Base-by-base conservation (phyloP, 2,329 filamentous ascomycete genomes). In the Fusarium musae region DNA sequence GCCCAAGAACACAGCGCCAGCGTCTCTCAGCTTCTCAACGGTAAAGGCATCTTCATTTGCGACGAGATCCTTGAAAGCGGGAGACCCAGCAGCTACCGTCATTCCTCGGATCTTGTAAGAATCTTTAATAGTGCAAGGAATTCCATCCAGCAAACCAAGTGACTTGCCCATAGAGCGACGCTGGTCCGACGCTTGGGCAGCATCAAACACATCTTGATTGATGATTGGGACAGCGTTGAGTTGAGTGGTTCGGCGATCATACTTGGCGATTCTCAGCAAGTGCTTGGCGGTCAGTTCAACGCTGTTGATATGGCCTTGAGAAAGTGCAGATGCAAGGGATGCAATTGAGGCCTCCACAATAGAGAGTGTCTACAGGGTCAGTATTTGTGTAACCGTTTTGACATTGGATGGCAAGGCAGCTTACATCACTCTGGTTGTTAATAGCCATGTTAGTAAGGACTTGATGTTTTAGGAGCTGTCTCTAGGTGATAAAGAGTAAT, bases 61-160 rank as follows among this genome's bases (percentile, higher is more conserved):
- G 5, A 86, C 72, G 0, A 91, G 75, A 12, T 85, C 75, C 37
- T 83, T 75, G 60, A 91, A 88, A 0, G 88, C 89, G 4, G 87
- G 86, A 0, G 88, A 90, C 2, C 88, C 89, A 57, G 83, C 80
- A 0, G 87, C 87, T 4, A 87, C 85, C 0, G 84, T 88, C 82
- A 90, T 84, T 3, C 86, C 86, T 30, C 83, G 82, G 34, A 87
- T 84, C 70, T 86, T 88, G 80, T 87, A 90, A 73, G 83, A 87
- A 74, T 91, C 88, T 76, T 91, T 90, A 72, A 89, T 81, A 0
- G 87, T 88, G 28, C 42, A 40, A 3, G 53, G 60, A 23, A 63
- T 63, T 2, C 53, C 60, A 40, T 63, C 53, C 3, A 63, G 53
- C 11, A 23, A 28, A 1, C 59, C 52, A 5, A 62, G 6, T 2